Evolutionary conservation across 768 basidiomycete genomes (phyloP).

Genomic region (Hortiboletus flavorubellus): DNA sequence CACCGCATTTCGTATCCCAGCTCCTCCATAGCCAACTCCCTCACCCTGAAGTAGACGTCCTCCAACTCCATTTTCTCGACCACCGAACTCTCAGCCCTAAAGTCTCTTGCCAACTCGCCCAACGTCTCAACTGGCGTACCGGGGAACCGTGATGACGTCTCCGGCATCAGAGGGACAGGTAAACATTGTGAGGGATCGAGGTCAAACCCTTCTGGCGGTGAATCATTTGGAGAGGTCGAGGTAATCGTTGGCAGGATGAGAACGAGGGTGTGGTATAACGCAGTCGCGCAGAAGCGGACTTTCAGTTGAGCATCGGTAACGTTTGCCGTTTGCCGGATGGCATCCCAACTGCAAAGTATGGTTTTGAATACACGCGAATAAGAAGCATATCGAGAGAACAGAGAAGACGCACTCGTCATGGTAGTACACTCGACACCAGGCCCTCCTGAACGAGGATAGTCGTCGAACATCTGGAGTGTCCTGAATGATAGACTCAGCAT

Average conservation of each 20-base stretch:
- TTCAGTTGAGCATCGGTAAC: conserved; percentile 76
- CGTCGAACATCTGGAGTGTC: conserved; percentile 68
- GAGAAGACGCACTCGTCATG: conserved; percentile 74
- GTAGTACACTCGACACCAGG: conserved; percentile 87
- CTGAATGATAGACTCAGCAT: conserved; percentile 35
- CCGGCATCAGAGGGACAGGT: conserved; percentile 51
- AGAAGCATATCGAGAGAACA: neutral
- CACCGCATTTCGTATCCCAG: conserved; percentile 35
- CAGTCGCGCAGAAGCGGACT: conserved; percentile 67
- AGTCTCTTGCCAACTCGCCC: conserved; percentile 56
- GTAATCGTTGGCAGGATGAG: conserved; percentile 39
- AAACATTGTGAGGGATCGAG: conserved; percentile 58
- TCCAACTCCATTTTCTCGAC: conserved; percentile 54
- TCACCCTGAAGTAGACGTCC: conserved; percentile 59
- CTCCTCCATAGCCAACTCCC: conserved; percentile 57
- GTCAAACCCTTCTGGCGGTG: conserved; percentile 46
- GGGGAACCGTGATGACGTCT: conserved; percentile 70
- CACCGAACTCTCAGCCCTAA: conserved; percentile 54
- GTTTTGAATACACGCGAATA: neutral
- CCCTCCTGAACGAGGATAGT: conserved; percentile 63
- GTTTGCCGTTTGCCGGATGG: conserved; percentile 68
- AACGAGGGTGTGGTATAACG: conserved; percentile 65
- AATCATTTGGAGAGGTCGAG: conserved; percentile 28
- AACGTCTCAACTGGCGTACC: conserved; percentile 67
- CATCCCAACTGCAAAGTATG: conserved; percentile 61